phyloP scores from a whole-genome alignment of 208 protist species.

The Phytomonas francai region DNA sequence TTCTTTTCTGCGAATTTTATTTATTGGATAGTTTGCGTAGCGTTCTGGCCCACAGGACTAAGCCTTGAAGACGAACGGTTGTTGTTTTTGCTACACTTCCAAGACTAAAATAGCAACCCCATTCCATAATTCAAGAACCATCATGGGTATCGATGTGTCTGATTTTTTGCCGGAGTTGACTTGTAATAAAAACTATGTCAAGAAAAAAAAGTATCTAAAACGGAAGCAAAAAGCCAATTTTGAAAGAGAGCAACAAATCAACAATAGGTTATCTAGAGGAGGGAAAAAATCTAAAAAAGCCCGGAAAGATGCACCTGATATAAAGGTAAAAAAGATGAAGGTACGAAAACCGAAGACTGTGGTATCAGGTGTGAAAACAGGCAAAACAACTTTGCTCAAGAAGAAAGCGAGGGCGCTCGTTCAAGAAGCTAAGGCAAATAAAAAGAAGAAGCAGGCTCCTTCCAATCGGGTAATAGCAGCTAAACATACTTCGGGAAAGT shows the following conservation, averaged over 20 bases:
- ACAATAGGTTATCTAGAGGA: neutral
- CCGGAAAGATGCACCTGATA: neutral
- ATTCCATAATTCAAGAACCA: no score
- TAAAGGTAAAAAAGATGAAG: constrained; percentile 27
- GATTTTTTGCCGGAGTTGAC: constrained; percentile 32
- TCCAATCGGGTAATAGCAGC: neutral
- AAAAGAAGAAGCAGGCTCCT: constrained; percentile 13
- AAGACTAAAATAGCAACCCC: no score
- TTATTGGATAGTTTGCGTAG: no score
- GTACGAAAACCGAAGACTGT: constrained; percentile 26
- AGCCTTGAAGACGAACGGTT: no score
- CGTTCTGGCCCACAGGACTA: no score
- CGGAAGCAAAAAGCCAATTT: no score
- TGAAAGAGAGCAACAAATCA: no score
- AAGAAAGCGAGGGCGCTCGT: constrained; percentile 40
- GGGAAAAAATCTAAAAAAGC: constrained; percentile 12
- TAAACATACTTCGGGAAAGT: neutral
- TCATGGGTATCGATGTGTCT: no score
- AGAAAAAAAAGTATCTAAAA: constrained; percentile 14
- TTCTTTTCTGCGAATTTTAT: constrained; percentile 1
- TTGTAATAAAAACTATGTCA: constrained; percentile 45
- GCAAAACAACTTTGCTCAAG: constrained; percentile 46
- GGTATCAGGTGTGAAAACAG: constrained; percentile 26
- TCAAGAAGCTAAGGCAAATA: constrained; percentile 19
- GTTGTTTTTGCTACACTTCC: no score